Conservation (phyloP, 305 asterid genomes). For the Lippia alba region DNA sequence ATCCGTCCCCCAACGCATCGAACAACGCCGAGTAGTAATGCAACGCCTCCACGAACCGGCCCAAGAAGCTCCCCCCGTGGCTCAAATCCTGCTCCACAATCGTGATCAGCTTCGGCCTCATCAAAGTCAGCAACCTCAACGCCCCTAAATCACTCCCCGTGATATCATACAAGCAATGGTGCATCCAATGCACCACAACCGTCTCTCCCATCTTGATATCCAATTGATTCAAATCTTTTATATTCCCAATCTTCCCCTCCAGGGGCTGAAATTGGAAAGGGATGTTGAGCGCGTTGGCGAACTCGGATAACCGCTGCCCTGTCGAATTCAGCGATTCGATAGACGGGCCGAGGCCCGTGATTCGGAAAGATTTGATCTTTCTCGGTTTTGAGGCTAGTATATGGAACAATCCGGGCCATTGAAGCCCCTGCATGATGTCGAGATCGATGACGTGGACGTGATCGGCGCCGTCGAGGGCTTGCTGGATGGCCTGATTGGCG, state of each 20-base stretch:
- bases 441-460: constrained; percentile 90
- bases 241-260: constrained; percentile 70
- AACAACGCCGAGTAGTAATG: constrained; percentile 90
- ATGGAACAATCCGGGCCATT: constrained; percentile 95
- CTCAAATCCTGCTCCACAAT: constrained; percentile 79
- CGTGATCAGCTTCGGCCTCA: constrained; percentile 78
- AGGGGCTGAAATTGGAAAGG: constrained; percentile 70
- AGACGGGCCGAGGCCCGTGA: constrained; percentile 80
- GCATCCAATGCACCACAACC: constrained; percentile 85
- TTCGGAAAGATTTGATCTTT: constrained; percentile 55
- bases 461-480: constrained; percentile 64
- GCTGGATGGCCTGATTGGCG: constrained; percentile 86
- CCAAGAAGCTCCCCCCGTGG: constrained; percentile 71
- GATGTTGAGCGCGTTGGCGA: constrained; percentile 63
- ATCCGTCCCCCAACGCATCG: constrained; percentile 90
- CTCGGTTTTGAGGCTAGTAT: constrained; percentile 72
- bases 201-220: constrained; percentile 58
- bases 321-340: constrained; percentile 66
- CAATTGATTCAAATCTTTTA: constrained; percentile 43
- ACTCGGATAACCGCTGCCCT: constrained; percentile 66
- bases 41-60: constrained; percentile 89
- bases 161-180: constrained; percentile 83
- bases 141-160: constrained; percentile 78
- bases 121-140: constrained; percentile 49
- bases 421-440: constrained; percentile 95